Percentiles rank a stretch among this genome's conserved stretches.
These are phyloP conservation scores for Handroanthus guayacan DNA, from an alignment of 257 asterid species.

Conservation along the genomic window DNA sequence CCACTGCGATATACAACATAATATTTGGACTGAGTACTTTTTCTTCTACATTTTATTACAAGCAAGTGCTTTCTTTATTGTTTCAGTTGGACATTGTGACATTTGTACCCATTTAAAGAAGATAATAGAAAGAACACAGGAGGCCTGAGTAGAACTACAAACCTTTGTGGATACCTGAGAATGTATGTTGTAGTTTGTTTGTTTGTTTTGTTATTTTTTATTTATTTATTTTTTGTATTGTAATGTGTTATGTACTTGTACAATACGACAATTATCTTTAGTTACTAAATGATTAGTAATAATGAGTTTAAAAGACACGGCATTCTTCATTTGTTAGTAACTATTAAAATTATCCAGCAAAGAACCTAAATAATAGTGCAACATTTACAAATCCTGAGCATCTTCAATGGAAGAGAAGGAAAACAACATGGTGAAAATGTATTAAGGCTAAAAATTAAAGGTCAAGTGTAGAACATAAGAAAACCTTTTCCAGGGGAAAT, in stretches of 20 bases:
- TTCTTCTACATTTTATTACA: constrained; percentile 65
- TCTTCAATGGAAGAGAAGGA: not conserved
- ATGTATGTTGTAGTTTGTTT: constrained; percentile 12
- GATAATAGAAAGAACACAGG: constrained; percentile 16
- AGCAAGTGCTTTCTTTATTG: constrained; percentile 64
- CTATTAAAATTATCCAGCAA: constrained; percentile 16
- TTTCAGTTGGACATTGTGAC: constrained; percentile 69
- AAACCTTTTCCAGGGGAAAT: not conserved
- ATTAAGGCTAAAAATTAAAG: not conserved
- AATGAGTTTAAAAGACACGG: not conserved
- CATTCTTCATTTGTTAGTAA: constrained; percentile 16
- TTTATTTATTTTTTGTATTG: not conserved
- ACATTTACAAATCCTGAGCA: not conserved
- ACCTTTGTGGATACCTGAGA: constrained; percentile 13
- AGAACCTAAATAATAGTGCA: not conserved
- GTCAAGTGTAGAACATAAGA: not conserved
- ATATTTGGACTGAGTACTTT: constrained; percentile 52
- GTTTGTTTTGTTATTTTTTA: constrained; percentile 23
- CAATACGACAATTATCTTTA: constrained; percentile 1
- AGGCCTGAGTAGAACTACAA: constrained; percentile 17
- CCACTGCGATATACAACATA: constrained; percentile 68
- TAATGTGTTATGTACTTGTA: constrained; percentile 25
- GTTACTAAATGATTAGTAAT: not conserved
- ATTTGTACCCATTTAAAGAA: constrained; percentile 51
- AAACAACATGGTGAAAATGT: not conserved